phyloP scores from a whole-genome alignment of 2,329 filamentous ascomycete genomes.

The Penicillium freii region DNA sequence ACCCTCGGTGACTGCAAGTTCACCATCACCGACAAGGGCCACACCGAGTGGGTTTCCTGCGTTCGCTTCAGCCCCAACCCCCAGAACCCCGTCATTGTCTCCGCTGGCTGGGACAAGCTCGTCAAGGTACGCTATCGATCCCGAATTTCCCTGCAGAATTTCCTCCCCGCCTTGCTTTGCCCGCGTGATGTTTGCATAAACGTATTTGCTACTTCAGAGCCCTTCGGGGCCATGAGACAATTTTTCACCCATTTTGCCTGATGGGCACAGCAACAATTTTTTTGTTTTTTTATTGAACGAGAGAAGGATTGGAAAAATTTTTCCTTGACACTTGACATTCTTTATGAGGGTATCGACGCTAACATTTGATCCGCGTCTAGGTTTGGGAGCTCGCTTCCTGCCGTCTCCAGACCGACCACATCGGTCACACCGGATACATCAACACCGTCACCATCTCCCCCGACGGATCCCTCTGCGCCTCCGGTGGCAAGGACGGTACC shows the following conservation, averaged over 20 bases:
- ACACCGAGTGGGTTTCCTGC: constrained; percentile 99
- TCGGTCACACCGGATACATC: constrained; percentile 98
- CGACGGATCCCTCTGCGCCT: constrained; percentile 97
- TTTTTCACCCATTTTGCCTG: constrained; percentile 67
- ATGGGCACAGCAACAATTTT: constrained; percentile 32
- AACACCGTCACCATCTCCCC: constrained; percentile 99
- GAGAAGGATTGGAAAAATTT: constrained; percentile 16
- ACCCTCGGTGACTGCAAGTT: constrained; percentile 99
- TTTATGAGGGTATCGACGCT: constrained; percentile 16
- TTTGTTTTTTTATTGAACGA: constrained; percentile 18
- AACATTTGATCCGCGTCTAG: constrained; percentile 49
- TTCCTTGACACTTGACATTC: constrained; percentile 8
- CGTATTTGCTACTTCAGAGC: constrained; percentile 99
- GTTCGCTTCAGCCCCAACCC: constrained; percentile 99
- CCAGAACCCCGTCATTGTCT: constrained; percentile 99
- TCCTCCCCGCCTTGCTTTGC: constrained; percentile 23
- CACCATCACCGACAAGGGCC: constrained; percentile 99
- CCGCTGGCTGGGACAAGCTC: constrained; percentile 98
- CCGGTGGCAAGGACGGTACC: constrained; percentile 98
- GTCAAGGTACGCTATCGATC: constrained; percentile 79
- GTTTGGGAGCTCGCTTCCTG: constrained; percentile 99
- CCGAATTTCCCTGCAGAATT: constrained; percentile 12
- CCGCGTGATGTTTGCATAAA: constrained; percentile 90
- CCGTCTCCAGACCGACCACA: constrained; percentile 99
- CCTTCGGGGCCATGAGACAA: constrained; percentile 91